Conservation (phyloP, 2,329 filamentous ascomycete species). For the Periglandula ipomoeae region DNA sequence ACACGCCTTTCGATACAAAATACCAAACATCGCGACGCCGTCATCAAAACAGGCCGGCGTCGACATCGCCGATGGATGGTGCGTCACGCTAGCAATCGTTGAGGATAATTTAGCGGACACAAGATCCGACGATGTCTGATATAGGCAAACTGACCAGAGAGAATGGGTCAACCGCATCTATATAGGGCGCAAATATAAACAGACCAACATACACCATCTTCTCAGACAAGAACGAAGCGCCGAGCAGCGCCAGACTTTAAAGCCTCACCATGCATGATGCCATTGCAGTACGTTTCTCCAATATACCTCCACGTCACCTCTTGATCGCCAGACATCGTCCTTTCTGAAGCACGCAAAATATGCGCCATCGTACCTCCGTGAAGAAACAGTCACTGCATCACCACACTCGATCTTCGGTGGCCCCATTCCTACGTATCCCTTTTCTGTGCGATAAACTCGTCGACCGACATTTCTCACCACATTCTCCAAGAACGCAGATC, state of each 20-base stretch:
- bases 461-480: slow-evolving; percentile 13
- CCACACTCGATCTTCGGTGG: slow-evolving; percentile 14
- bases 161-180: too few species aligned
- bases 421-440: slow-evolving; percentile 20
- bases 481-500: slow-evolving; percentile 9
- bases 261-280: slow-evolving; percentile 24
- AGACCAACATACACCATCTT: slow-evolving; percentile 29
- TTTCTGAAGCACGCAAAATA: slow-evolving; percentile 12
- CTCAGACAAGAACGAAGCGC: slow-evolving; percentile 6
- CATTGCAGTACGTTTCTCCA: slow-evolving; percentile 25
- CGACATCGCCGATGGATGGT: too few species aligned
- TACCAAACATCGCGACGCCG: too few species aligned
- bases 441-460: slow-evolving; percentile 19
- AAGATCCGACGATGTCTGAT: too few species aligned
- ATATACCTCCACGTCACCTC: slow-evolving; percentile 16
- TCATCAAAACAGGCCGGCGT: too few species aligned
- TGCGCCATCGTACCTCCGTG: slow-evolving; percentile 20
- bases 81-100: too few species aligned
- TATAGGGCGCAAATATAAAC: too few species aligned
- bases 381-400: slow-evolving; percentile 20
- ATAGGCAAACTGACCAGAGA: too few species aligned
- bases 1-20: too few species aligned
- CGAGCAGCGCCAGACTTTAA: slow-evolving; percentile 5
- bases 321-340: background rate
- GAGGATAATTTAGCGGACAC: too few species aligned